These are phyloP conservation scores for Austroboletus niveus DNA, from an alignment of 1,284 basidiomycete species.

Conservation along the genomic window DNA sequence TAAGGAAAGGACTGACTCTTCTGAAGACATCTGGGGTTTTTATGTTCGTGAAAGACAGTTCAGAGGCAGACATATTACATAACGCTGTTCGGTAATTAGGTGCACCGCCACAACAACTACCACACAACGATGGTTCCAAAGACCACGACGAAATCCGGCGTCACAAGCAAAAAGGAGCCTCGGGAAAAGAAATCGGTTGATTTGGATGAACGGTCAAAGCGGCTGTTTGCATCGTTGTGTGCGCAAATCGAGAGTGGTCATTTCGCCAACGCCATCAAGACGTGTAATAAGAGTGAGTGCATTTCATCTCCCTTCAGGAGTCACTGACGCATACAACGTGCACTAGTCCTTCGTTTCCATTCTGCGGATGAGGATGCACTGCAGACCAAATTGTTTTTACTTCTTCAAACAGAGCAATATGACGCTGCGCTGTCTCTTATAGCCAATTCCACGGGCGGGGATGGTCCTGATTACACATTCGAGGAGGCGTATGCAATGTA, in stretches of 20 bases:
- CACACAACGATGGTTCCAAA: constrained; percentile 21
- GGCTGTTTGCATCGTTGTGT: constrained; percentile 74
- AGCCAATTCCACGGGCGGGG: constrained; percentile 25
- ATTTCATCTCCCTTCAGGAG: constrained; percentile 25
- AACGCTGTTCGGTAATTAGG: constrained; percentile 22
- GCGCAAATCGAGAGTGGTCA: constrained; percentile 84
- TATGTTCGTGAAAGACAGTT: constrained; percentile 11
- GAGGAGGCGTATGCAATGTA: constrained; percentile 83
- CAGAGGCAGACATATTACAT: constrained; percentile 16
- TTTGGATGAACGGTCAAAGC: constrained; percentile 59
- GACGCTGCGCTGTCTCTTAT: constrained; percentile 55
- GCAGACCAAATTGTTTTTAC: constrained; percentile 78
- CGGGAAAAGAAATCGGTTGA: constrained; percentile 62
- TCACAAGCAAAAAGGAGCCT: constrained; percentile 10
- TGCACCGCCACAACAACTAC: constrained; percentile 12
- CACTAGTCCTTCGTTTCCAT: constrained; percentile 65
- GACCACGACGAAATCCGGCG: constrained; percentile 9
- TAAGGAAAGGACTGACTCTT: constrained; percentile 40
- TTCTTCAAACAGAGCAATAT: constrained; percentile 83
- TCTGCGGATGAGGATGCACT: constrained; percentile 69
- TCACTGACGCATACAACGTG: constrained; percentile 14
- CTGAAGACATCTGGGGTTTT: constrained; percentile 48
- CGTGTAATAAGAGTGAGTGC: constrained; percentile 81
- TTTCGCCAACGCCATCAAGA: constrained; percentile 79
- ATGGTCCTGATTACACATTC: constrained; percentile 45